Evolutionary conservation across 768 basidiomycete species (phyloP).

Genomic region (Candolleomyces eurysporus): DNA sequence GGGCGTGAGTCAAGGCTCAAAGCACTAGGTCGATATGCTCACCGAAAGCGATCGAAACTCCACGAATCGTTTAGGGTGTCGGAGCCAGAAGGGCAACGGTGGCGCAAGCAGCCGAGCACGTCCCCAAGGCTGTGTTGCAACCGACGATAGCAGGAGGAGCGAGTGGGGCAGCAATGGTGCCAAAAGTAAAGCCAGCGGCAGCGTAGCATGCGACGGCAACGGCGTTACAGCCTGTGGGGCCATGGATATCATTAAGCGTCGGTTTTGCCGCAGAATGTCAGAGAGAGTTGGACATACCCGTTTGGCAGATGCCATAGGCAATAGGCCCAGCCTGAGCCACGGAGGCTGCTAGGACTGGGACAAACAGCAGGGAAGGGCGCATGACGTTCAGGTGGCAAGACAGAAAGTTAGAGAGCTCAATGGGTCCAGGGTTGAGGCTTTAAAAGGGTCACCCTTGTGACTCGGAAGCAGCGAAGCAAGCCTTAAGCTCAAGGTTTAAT

Average conservation of each 20-base stretch:
- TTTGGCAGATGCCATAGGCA: slow-evolving; percentile 42
- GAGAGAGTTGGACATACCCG: slow-evolving; percentile 23
- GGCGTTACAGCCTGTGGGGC: slow-evolving; percentile 16
- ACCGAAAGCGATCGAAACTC: neutral
- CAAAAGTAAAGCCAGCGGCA: slow-evolving; percentile 40
- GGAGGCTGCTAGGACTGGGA: neutral
- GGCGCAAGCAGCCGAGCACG: slow-evolving; percentile 41
- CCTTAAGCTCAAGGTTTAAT: too few relatives aligned
- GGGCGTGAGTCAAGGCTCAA: too few relatives aligned
- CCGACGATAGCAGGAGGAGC: slow-evolving; percentile 36
- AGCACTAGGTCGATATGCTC: too few relatives aligned
- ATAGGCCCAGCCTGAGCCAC: slow-evolving; percentile 28
- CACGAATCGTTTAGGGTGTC: slow-evolving; percentile 20
- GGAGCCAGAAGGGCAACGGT: slow-evolving; percentile 33
- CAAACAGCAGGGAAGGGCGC: neutral
- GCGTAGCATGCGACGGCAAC: slow-evolving; percentile 42
- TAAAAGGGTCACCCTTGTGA: too few relatives aligned
- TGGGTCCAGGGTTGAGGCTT: too few relatives aligned
- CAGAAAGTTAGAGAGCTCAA: neutral
- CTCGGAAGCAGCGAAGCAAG: too few relatives aligned
- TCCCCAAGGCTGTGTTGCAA: slow-evolving; percentile 44
- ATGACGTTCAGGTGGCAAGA: neutral
- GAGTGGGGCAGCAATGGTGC: slow-evolving; percentile 36
- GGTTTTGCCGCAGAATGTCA: neutral
- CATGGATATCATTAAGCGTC: too few relatives aligned